Evolutionary conservation across 2,329 filamentous ascomycete species (phyloP), one percentile per base, ranked within the genome.

Genomic region (Phaeosphaeriaceae sp.): DNA sequence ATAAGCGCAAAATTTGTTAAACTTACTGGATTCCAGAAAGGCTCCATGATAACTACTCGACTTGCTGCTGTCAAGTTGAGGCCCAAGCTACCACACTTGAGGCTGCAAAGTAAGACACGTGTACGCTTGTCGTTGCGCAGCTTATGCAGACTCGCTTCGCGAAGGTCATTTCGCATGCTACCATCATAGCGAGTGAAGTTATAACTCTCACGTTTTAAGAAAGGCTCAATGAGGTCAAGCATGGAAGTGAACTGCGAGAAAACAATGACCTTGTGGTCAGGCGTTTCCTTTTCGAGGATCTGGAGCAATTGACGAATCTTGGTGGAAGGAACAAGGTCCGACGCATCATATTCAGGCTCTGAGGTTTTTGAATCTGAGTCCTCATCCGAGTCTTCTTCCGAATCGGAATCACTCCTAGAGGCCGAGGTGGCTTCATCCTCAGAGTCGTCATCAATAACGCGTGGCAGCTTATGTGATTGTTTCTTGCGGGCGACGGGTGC

Each of bases 231-330:
- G 21, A 97, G 86, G 76, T 97, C 90, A 37, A 99, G 85, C 94
- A 99, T 99, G 0, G 91, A 94, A 0, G 94, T 99, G 76, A 99
- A 99, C 66, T 97, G 91, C 1, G 92, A 96, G 76, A 99, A 99
- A 56, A 99, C 92, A 65, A 99, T 99, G 69, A 96, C 96, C 71
- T 99, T 99, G 81, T 96, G 90, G 51, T 91, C 81, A 1, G 81
- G 78, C 0, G 87, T 86, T 73, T 99, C 94, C 36, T 84, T 84
- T 56, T 86, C 83, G 7, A 99, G 83, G 42, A 99, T 89, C 52
- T 85, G 81, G 66, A 96, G 83, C 16, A 97, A 82, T 62, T 94
- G 87, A 36, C 88, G 87, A 65, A 99, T 95, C 77, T 99, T 99
- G 63, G 94, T 93, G 0, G 94, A 99, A 2, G 86, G 82, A 20